Base-by-base conservation (phyloP, 129 eudicot genomes). In the Oenanthe sinensis region DNA sequence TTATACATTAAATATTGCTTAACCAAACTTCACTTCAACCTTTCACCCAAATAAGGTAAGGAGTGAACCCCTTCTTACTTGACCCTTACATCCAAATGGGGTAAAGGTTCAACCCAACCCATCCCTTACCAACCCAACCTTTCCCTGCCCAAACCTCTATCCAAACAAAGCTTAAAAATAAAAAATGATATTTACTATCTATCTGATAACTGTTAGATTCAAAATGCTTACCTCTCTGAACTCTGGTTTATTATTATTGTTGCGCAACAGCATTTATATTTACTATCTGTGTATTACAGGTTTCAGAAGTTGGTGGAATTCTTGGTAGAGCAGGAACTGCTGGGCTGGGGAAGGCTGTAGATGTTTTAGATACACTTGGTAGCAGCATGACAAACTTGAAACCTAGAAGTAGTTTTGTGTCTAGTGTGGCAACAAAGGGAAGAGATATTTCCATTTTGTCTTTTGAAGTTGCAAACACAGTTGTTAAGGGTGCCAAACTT, bases 351-450 rank as follows among this genome's bases (percentile, higher is more conserved):
- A 96, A 96, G 84, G 99, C 99, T 33, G 99, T 96, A 28, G 99
- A 96, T 81, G 97, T 96, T 80, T 81, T 96, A 83, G 99, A 96
- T 86, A 96, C 99, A 14, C 96, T 96, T 78, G 99, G 97, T 71
- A 96, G 99, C 85, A 92, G 99, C 92, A 92, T 96, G 97, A 92
- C 97, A 78, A 96, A 90, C 75, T 87, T 96, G 82, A 88, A 88
- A 78, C 83, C 86, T 39, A 87, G 91, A 82, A 79, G 91, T 62
- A 92, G 91, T 79, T 96, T 96, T 84, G 95, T 94, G 17, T 96
- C 99, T 2, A 95, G 99, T 46, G 89, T 80, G 75, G 76, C 94
- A 50, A 89, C 97, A 46, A 96, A 90, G 73, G 99, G 99, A 79
- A 96, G 75, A 77, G 89, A 92, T 79, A 90, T 96, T 22, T 82